Base-by-base conservation (phyloP, 805 yeast species). In the Wickerhamomyces hampshirensis region DNA sequence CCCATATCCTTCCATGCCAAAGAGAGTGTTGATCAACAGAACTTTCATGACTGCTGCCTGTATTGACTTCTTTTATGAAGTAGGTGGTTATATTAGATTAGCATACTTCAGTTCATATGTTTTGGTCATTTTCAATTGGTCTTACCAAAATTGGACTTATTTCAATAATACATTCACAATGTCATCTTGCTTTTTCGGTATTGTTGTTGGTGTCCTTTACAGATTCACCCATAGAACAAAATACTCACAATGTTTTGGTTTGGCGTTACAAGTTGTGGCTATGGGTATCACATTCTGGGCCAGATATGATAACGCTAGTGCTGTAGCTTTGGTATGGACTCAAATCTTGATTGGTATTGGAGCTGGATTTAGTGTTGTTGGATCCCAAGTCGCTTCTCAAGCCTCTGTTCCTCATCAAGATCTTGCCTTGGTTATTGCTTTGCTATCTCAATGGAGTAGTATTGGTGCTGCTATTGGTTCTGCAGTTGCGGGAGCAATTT, bases 381-480 rank as follows among this genome's bases (percentile, higher is more conserved):
- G 64, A 29, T 50, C 66, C 6, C 55, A 53, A 34, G 58, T 64
- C 15, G 61, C 68, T 6, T 56, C 62, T 1, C 66, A 63, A 44
- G 69, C 68, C 4, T 59, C 68, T 14, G 69, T 67, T 21, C 66
- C 66, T 30, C 64, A 60, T 42, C 65, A 64, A 33, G 69, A 64
- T 48, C 54, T 64, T 37, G 65, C 71, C n/a, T 46, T 60, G 41
- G 59, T 60, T 37, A 60, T 68, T 31, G 55, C 69, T 0, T 33
- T 67, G 16, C 40, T 65, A 26, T 49, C 56, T 13, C 47, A 66
- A 32, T 59, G 57, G 53, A 46, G 60, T 6, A 43, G 53, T 14
- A 58, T 66, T 40, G 72, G 70, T 39, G 51, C 51, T 28, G 62
- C 68, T 14, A 55, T 66, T 32, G 72, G 71, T 23, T 35, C 55